Percentiles rank a stretch among this genome's conserved stretches.
phyloP scores from a whole-genome alignment of 768 basidiomycete genomes.

The Postia placenta region DNA sequence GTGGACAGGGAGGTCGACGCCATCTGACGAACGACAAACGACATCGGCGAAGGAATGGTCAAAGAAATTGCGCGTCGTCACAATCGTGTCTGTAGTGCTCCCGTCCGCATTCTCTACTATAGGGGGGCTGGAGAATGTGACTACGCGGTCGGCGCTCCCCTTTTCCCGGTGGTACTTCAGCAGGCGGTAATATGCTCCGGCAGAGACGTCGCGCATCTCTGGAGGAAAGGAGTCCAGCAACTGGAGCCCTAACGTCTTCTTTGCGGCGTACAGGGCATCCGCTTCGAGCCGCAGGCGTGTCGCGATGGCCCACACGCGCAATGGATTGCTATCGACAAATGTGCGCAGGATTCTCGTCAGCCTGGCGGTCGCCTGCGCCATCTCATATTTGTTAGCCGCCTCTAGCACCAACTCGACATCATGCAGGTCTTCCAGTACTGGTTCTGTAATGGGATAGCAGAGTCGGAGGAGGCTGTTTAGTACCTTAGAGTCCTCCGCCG shows the following conservation, averaged over 20 bases:
- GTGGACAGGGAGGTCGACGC: constrained; percentile 31
- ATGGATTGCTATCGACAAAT: background rate
- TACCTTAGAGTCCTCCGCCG: constrained; percentile 6
- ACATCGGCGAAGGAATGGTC: constrained; percentile 29
- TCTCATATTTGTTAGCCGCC: constrained; percentile 18
- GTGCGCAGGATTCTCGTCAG: background rate
- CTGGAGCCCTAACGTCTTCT: background rate
- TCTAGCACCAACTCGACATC: constrained; percentile 7
- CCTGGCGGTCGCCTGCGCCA: background rate
- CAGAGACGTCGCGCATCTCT: constrained; percentile 6
- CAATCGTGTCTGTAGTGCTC: background rate
- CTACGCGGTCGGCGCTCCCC: background rate
- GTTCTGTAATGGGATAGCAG: constrained; percentile 28
- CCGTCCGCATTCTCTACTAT: background rate
- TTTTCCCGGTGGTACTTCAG: constrained; percentile 2
- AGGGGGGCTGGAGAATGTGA: background rate
- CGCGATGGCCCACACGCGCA: constrained; percentile 4
- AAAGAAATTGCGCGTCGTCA: background rate
- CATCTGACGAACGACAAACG: constrained; percentile 49
- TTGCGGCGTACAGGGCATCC: background rate
- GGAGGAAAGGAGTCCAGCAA: background rate
- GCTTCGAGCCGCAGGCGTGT: background rate
- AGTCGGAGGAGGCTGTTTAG: constrained; percentile 12
- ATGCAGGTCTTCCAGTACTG: constrained; percentile 8
- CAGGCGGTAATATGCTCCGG: constrained; percentile 7